These are phyloP conservation scores for Mortierella sp. DNA, from an alignment of 371 early-diverging fungal genomes.

Conservation along the genomic window DNA sequence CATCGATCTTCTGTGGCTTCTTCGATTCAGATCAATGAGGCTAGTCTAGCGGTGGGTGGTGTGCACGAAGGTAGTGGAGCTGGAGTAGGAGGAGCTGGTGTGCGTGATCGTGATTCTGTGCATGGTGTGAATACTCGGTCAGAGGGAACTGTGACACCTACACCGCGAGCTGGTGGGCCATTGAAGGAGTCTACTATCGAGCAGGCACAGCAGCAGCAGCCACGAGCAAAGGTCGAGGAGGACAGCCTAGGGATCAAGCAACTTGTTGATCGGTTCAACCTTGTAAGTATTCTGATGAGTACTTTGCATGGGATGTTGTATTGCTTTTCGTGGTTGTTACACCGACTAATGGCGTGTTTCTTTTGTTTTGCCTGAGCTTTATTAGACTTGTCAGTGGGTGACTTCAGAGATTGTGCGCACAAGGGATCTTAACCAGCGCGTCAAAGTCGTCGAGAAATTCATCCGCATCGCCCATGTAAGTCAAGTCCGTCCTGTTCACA, in stretches of 20 bases:
- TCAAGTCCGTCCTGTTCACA: background rate
- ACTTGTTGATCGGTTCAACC: conserved; percentile 75
- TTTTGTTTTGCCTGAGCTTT: background rate
- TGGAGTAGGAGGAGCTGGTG: background rate
- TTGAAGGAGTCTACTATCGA: too few relatives aligned
- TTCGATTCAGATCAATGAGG: background rate
- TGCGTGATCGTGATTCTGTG: background rate
- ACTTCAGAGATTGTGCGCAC: conserved; percentile 76
- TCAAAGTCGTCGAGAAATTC: conserved; percentile 78
- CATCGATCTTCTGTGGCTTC: background rate
- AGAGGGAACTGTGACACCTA: background rate
- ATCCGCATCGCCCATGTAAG: conserved; percentile 79
- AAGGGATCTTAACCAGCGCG: conserved; percentile 66
- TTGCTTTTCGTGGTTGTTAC: background rate
- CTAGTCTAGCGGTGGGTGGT: background rate
- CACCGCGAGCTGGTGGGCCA: background rate
- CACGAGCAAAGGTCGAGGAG: background rate
- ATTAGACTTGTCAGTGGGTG: conserved; percentile 77
- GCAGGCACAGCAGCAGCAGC: background rate
- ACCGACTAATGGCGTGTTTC: background rate
- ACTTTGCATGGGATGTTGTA: background rate
- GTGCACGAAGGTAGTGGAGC: background rate
- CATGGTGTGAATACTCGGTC: background rate
- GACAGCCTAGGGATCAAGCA: conserved; percentile 33
- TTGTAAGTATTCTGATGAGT: conserved; percentile 51